phyloP scores from a whole-genome alignment of 768 basidiomycete genomes.

The Amanita molliuscula region DNA sequence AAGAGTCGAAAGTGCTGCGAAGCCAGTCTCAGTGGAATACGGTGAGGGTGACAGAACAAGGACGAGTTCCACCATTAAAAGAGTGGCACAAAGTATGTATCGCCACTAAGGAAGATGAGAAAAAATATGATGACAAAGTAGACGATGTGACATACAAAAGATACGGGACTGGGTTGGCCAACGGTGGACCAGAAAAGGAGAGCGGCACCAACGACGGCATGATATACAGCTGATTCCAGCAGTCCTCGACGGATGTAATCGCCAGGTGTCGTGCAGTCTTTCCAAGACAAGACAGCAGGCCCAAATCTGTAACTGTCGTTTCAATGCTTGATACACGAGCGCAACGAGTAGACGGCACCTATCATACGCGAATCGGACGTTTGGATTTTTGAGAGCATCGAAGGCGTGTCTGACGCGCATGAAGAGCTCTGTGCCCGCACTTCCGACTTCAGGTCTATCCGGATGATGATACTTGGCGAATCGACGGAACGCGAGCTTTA shows the following conservation, averaged over 20 bases:
- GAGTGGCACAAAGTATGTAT: slow-evolving; percentile 55
- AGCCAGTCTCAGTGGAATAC: slow-evolving; percentile 18
- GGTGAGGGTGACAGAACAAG: slow-evolving; percentile 55
- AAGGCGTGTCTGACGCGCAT: slow-evolving; percentile 64
- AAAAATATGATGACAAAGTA: background rate
- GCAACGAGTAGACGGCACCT: slow-evolving; percentile 33
- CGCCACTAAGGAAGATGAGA: slow-evolving; percentile 49
- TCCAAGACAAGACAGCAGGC: slow-evolving; percentile 60
- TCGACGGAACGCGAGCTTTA: slow-evolving; percentile 65
- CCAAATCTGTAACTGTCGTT: slow-evolving; percentile 48
- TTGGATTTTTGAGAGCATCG: slow-evolving; percentile 70
- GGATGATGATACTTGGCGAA: slow-evolving; percentile 74
- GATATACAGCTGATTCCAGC: slow-evolving; percentile 50
- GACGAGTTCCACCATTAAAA: slow-evolving; percentile 52
- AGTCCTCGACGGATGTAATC: slow-evolving; percentile 67
- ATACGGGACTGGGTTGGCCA: slow-evolving; percentile 45
- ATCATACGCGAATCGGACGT: slow-evolving; percentile 78
- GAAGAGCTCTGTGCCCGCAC: slow-evolving; percentile 51
- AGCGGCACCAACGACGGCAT: slow-evolving; percentile 45
- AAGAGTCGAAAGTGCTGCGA: slow-evolving; percentile 23
- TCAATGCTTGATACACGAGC: background rate
- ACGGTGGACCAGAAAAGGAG: slow-evolving; percentile 58
- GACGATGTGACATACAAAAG: slow-evolving; percentile 44
- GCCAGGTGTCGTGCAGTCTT: slow-evolving; percentile 46
- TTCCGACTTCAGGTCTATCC: slow-evolving; percentile 53